These are phyloP conservation scores for Plantago elongata DNA, from an alignment of 257 asterid species.

Conservation along the genomic window DNA sequence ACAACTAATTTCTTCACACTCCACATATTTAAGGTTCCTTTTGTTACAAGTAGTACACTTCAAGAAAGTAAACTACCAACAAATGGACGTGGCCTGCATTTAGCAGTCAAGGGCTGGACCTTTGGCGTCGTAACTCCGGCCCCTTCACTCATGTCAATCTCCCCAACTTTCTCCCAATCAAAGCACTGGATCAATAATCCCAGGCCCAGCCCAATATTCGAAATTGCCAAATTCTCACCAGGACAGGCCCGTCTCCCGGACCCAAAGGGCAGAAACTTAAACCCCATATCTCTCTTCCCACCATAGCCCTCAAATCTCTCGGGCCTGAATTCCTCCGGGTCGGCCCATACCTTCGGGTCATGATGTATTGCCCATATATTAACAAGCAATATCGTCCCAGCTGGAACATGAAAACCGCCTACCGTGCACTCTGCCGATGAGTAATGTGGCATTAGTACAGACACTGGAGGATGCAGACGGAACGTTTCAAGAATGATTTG, in stretches of 20 bases:
- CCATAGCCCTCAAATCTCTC: constrained; percentile 65
- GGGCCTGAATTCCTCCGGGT: constrained; percentile 63
- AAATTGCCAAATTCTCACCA: constrained; percentile 38
- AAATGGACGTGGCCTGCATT: constrained; percentile 42
- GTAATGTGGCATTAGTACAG: constrained; percentile 63
- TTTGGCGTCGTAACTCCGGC: constrained; percentile 44
- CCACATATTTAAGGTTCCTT: too few species aligned
- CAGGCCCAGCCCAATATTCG: constrained; percentile 36
- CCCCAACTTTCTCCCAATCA: constrained; percentile 47
- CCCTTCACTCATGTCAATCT: constrained; percentile 49
- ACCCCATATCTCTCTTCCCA: constrained; percentile 42
- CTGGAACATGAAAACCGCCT: constrained; percentile 59
- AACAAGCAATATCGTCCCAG: constrained; percentile 54
- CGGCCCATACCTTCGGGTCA: constrained; percentile 57
- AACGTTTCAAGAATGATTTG: constrained; percentile 49
- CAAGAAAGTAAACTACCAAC: constrained; percentile 23
- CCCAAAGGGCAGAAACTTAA: constrained; percentile 40
- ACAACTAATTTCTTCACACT: too few species aligned
- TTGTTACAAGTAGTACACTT: not conserved
- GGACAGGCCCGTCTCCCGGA: constrained; percentile 62
- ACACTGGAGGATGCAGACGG: constrained; percentile 65
- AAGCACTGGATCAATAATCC: constrained; percentile 48
- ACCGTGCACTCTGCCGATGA: constrained; percentile 58
- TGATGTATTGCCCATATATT: constrained; percentile 71
- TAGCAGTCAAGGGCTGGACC: constrained; percentile 41